phyloP scores from a whole-genome alignment of 2,329 filamentous ascomycete species.

The Atkinsonella hypoxylon region DNA sequence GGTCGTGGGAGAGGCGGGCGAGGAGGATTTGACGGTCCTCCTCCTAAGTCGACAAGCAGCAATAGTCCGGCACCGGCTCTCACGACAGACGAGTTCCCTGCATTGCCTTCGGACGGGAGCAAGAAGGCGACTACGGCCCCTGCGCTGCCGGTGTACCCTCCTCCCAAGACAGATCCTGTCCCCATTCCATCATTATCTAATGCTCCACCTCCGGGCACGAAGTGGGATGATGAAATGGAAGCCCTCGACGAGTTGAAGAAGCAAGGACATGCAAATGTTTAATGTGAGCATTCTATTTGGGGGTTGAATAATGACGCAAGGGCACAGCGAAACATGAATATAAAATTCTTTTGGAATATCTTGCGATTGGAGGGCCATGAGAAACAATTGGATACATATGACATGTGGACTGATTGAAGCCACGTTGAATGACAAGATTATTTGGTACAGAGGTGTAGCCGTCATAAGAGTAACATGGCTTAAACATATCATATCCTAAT shows the following conservation, averaged over 20 bases:
- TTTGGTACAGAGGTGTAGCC: too few relatives aligned
- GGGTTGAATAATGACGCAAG: not conserved
- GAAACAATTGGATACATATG: not conserved
- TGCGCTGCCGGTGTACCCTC: conserved; percentile 3
- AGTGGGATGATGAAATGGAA: conserved; percentile 50
- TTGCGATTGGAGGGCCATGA: not conserved
- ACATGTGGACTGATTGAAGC: too few relatives aligned
- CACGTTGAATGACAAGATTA: too few relatives aligned
- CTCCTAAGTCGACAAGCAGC: conserved; percentile 7
- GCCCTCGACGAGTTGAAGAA: conserved; percentile 30
- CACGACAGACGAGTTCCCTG: conserved; percentile 24
- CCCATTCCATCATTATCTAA: conserved; percentile 13
- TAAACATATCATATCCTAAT: not conserved
- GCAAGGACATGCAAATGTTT: conserved; percentile 1
- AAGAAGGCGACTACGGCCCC: conserved; percentile 13
- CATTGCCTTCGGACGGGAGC: conserved; percentile 17
- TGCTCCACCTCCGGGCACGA: conserved; percentile 22
- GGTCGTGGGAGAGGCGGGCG: conserved; percentile 22
- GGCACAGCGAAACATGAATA: not conserved
- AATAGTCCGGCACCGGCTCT: conserved; percentile 12
- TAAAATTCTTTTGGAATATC: not conserved
- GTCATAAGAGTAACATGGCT: not conserved
- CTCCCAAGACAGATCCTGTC: not conserved
- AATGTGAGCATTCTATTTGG: not conserved
- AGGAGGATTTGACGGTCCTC: conserved; percentile 8